Conservation (phyloP, 306 rosid species). For the Cotoneaster glaucophyllus region DNA sequence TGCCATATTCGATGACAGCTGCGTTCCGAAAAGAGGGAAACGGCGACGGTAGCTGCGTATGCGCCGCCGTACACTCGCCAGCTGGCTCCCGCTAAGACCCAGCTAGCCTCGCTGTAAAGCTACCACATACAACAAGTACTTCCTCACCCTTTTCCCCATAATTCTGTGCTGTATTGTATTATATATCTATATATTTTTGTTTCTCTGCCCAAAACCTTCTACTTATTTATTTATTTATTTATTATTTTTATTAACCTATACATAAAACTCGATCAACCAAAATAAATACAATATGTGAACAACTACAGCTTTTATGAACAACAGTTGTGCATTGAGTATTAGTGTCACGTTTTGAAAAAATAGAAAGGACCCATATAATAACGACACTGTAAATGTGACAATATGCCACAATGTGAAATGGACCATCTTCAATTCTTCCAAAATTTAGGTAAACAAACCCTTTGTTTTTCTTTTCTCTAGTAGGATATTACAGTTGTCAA, state of each 20-base stretch:
- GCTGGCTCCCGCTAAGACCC: conserved; percentile 49
- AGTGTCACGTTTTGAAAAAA: not conserved
- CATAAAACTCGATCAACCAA: no score
- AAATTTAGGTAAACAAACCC: not conserved
- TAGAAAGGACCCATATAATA: not conserved
- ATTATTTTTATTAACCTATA: not conserved
- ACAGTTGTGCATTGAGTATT: no score
- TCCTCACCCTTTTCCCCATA: conserved; percentile 10
- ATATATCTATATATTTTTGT: not conserved
- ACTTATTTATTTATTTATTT: not conserved
- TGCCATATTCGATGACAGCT: conserved; percentile 1
- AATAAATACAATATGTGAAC: no score
- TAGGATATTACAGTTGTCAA: not conserved
- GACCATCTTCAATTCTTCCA: not conserved
- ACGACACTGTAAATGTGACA: no score
- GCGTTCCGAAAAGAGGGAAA: not conserved
- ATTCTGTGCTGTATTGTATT: not conserved
- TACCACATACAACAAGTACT: not conserved
- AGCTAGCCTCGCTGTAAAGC: conserved; percentile 36
- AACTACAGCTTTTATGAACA: no score
- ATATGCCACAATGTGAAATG: not conserved
- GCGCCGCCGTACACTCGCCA: conserved; percentile 37
- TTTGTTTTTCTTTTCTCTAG: not conserved
- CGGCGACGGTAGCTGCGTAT: conserved; percentile 42
- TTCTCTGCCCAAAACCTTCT: not conserved